Evolutionary conservation across 2,329 filamentous ascomycete genomes (phyloP).

Genomic region (Pyrenochaeta sp.): DNA sequence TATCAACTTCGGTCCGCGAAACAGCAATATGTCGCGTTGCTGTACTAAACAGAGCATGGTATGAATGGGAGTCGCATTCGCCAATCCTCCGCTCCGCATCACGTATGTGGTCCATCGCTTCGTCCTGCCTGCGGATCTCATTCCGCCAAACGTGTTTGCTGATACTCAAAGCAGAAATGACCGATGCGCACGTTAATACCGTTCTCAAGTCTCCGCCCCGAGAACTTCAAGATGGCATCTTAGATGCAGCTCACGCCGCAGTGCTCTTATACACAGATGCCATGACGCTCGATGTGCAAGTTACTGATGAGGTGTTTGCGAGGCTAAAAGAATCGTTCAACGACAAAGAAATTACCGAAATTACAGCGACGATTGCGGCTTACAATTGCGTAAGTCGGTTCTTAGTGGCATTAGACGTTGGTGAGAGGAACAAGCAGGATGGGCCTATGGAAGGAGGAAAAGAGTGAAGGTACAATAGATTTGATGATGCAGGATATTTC

Average conservation of each 20-base stretch:
- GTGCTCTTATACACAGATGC: conserved; percentile 80
- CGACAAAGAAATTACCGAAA: conserved; percentile 80
- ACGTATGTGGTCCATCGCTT: conserved; percentile 1
- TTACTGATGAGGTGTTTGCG: conserved; percentile 73
- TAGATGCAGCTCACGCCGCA: conserved; percentile 71
- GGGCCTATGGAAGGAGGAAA: conserved; percentile 26
- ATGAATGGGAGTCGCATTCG: conserved; percentile 83
- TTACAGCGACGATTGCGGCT: conserved; percentile 78
- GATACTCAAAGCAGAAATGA: conserved; percentile 62
- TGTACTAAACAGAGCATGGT: conserved; percentile 81
- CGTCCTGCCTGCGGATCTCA: not conserved
- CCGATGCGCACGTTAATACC: conserved; percentile 55
- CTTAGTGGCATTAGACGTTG: conserved; percentile 78
- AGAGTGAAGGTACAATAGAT: conserved; percentile 2
- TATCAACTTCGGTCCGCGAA: conserved; percentile 69
- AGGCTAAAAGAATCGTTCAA: conserved; percentile 68
- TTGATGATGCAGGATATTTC: no score
- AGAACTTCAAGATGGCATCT: conserved; percentile 8
- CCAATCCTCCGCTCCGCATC: conserved; percentile 62
- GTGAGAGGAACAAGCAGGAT: conserved; percentile 50
- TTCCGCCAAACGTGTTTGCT: no score
- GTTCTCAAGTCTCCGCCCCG: conserved; percentile 33
- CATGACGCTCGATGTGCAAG: conserved; percentile 79
- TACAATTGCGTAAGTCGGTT: conserved; percentile 90
- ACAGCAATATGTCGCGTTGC: conserved; percentile 83